Evolutionary conservation across 1,284 basidiomycete genomes (phyloP), one percentile per base, ranked within the genome.

Genomic region (Golubevia sp.): DNA sequence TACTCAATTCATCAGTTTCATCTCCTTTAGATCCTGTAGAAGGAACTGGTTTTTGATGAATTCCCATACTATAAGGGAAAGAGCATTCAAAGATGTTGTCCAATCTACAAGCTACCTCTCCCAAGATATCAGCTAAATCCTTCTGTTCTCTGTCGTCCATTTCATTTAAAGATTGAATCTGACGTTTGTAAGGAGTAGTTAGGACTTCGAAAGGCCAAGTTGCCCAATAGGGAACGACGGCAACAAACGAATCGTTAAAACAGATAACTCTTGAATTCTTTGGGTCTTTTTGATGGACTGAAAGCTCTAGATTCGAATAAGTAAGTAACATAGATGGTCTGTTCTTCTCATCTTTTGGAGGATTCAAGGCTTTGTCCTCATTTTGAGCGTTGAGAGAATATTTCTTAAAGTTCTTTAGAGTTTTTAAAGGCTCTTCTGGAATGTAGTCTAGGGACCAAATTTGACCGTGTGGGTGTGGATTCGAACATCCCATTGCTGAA

Each of bases 51-150:
- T 93, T 53, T 52, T 83, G 80, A 57, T 83, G 80, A 2, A 97
- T 87, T 49, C 94, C 94, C 93, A 97, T 96, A n/a, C 92, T 94
- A 83, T 97, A 97, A 0, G 94, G 91, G 85, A 97, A 97, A 0
- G 92, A 92, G 79, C 91, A 86, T 58, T 85, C 82, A 73, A 83
- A 84, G 20, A 82, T 52, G 50, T 82, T 80, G 58, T 83, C 80
- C 25, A 73, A 65, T 48, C 76, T 67, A 64, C 77, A 78, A 18
- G 80, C 71, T 24, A 73, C 67, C 20, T 73, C 64, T n/a, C 77
- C 80, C 7, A 82, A 24, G 38, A 76, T 68, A 88, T 90, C 27
- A 92, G 82, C 77, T 8, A 83, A 62, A 5, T 70, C 48, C 2
- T 44, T 49, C 30, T 63, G 59, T 51, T 83, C 79, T 7, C 30